These are phyloP conservation scores for Ormosia semicastrata DNA, from an alignment of 306 rosid genomes.

Conservation along the genomic window DNA sequence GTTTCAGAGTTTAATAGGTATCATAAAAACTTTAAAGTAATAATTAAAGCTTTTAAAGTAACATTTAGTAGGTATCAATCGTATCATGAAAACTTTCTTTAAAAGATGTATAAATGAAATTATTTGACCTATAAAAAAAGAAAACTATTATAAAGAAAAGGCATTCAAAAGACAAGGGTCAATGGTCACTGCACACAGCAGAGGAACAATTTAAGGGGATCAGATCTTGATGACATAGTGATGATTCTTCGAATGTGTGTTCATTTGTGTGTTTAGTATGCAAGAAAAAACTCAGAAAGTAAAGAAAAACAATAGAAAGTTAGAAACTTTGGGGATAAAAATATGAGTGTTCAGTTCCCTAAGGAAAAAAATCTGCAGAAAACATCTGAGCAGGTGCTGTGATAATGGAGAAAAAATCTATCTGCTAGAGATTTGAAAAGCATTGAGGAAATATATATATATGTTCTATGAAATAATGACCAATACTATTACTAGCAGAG, in stretches of 20 bases:
- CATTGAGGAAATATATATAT: neutral
- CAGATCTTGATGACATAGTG: conserved; percentile 24
- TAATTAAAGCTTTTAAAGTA: conserved; percentile 1
- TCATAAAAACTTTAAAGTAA: neutral
- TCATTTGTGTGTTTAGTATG: conserved; percentile 13
- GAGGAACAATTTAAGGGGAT: conserved; percentile 18
- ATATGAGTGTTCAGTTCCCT: neutral
- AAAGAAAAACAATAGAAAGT: conserved; percentile 1
- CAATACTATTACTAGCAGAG: neutral
- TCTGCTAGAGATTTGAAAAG: neutral
- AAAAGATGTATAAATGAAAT: neutral
- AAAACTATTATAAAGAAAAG: neutral
- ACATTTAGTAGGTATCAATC: neutral
- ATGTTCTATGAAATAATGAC: neutral
- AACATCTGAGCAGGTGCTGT: neutral
- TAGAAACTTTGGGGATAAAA: neutral
- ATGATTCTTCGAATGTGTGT: conserved; percentile 17
- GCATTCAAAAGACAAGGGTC: conserved; percentile 30
- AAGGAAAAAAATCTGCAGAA: neutral
- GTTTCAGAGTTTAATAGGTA: neutral
- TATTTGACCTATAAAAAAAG: conserved; percentile 5
- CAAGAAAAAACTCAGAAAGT: neutral
- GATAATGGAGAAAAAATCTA: neutral
- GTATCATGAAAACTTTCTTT: conserved; percentile 11
- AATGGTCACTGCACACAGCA: conserved; percentile 8